Evolutionary conservation across 148 eudicot genomes (phyloP), one percentile per base, ranked within the genome.

Genomic region (Pharnaceum exiguum): DNA sequence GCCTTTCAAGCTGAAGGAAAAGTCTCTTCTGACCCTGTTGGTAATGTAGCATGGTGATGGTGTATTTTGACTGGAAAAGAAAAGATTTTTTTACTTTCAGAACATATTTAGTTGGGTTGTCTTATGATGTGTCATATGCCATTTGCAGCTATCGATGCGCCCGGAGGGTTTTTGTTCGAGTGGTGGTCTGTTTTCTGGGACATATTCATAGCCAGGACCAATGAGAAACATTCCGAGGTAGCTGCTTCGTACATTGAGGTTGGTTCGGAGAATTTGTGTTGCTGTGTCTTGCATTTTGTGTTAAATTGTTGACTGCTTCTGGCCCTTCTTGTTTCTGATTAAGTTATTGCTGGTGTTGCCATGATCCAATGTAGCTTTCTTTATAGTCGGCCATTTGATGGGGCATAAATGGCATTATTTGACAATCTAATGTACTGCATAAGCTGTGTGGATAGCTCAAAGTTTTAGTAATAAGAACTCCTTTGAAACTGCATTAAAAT

Each of bases 111-210:
- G 23, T 13, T 43, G 17, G 28, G 31, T 29, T 26, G 10, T 57
- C 37, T 59, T 55, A 38, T 42, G 12, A 35, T 22, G 12, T 54
- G 36, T 52, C 38, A 7, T 17, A 6, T 70, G 46, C 13, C 23
- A 58, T 40, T 62, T 71, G 30, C 77, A 86, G 95, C 95, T 55
- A 86, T 82, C 49, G 95, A 86, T 67, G 95, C 95, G 28, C 95
- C 95, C 55, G 95, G 95, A 37, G 95, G 95, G 2, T 86, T 86
- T 71, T 71, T 86, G 16, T 86, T 86, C 30, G 95, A 86, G 60
- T 86, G 95, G 95, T 86, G 95, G 95, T 86, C 95, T 0, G 95
- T 86, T 0, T 86, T 86, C 51, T 86, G 95, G 95, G 95, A 86
- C 67, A 86, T 86, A 43, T 86, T 86, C 40, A 83, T 86, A 67